Base-by-base conservation (phyloP, 495 filamentous ascomycete species). In the Aspergillus baeticus region DNA sequence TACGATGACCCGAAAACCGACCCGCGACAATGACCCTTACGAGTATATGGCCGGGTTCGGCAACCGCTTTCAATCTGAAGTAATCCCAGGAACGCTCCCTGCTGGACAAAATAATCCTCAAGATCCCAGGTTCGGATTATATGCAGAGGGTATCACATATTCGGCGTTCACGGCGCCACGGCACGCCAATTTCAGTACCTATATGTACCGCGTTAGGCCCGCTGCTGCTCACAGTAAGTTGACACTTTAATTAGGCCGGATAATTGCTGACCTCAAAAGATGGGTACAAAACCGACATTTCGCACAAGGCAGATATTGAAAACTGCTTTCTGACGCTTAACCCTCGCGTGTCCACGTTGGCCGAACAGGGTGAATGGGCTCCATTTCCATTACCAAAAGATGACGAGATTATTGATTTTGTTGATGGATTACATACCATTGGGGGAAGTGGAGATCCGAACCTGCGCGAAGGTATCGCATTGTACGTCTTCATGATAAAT, bases 91-190 rank as follows among this genome's bases (percentile, higher is more conserved):
- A 5, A 71, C 71, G 3, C 46, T 76, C 2, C 73, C 73, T 10
- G 68, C 68, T 8, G 73, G 69, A 4, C 73, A 76, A 55, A 76
- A 76, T 53, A 76, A 74, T 38, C 73, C 73, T 10, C 73, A 74
- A 18, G 68, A 70, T 21, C 43, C 55, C 26, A 64, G 71, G 0
- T 76, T 73, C 46, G 73, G 71, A 13, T 61, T 86, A 18, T 80
- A 85, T 60, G 83, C 82, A n/a, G 84, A 87, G 69, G 82, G 82
- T 1, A 69, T 84, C 20, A 78, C 82, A 8, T 85, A 85, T 62
- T 80, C 77, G 38, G 83, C 73, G 6, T 76, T 76, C 57, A 66
- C 63, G 22, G 73, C 73, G 20, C 73, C 73, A 10, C 63, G 73
- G 7, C 63, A 69, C 37, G 63, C 66, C 8, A 74, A 76, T 23